Conservation (phyloP, 768 basidiomycete genomes). For the Kockovaella imperatae region DNA sequence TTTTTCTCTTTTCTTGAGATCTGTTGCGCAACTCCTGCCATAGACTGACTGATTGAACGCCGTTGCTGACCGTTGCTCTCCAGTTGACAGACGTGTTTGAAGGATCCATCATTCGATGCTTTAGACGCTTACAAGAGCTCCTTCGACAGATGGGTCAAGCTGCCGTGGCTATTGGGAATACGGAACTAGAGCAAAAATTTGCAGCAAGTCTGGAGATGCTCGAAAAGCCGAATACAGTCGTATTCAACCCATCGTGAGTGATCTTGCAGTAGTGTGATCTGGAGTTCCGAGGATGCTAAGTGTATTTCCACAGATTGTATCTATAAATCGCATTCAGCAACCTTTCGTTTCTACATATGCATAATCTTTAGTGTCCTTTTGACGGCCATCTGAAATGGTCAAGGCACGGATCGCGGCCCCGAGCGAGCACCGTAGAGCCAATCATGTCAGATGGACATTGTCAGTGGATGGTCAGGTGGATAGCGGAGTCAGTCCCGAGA, state of each 20-base stretch:
- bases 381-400: not conserved
- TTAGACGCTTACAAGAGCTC: conserved; percentile 86
- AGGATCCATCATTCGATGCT: conserved; percentile 91
- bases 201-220: conserved; percentile 86
- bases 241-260: conserved; percentile 45
- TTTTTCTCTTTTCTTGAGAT: not conserved
- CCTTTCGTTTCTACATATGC: not conserved
- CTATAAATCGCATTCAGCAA: conserved; percentile 4
- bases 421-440: no score
- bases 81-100: conserved; percentile 95
- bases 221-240: conserved; percentile 82
- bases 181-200: conserved; percentile 87
- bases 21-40: not conserved
- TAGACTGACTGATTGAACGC: not conserved
- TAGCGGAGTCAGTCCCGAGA: no score
- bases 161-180: conserved; percentile 92
- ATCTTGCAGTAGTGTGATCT: not conserved
- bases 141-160: conserved; percentile 82
- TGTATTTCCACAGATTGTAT: conserved; percentile 13
- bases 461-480: no score
- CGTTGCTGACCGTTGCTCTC: conserved; percentile 7
- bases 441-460: no score
- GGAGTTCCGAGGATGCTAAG: no score
- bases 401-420: not conserved
- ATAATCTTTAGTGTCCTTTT: not conserved